Conservation (phyloP, 148 eudicot species). For the Spergularia bocconei region DNA sequence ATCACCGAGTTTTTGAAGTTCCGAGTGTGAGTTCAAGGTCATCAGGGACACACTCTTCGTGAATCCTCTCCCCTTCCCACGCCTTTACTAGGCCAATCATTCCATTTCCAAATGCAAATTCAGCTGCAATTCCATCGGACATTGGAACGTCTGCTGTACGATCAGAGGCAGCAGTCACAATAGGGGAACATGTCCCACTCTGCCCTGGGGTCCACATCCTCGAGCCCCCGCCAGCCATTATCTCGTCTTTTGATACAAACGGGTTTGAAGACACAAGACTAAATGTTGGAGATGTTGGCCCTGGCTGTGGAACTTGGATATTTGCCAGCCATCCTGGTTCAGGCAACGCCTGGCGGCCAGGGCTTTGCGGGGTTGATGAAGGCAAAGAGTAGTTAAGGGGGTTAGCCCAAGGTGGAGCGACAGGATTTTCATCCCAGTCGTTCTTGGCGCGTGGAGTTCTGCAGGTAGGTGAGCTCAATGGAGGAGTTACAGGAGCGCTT, state of each 20-base stretch:
- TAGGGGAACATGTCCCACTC: constrained; percentile 92
- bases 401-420: constrained; percentile 56
- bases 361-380: constrained; percentile 79
- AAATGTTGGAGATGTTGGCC: constrained; percentile 80
- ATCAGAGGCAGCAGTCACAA: constrained; percentile 57
- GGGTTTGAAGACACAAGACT: constrained; percentile 81
- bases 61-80: constrained; percentile 96
- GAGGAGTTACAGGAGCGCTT: constrained; percentile 97
- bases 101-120: constrained; percentile 84
- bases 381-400: constrained; percentile 55
- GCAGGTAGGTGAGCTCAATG: constrained; percentile 81
- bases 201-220: constrained; percentile 98
- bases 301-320: constrained; percentile 62
- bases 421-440: constrained; percentile 55
- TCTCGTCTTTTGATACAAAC: constrained; percentile 61
- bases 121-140: constrained; percentile 78
- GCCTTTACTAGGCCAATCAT: constrained; percentile 62
- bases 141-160: constrained; percentile 74
- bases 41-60: constrained; percentile 91
- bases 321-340: constrained; percentile 79
- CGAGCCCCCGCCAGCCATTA: constrained; percentile 57
- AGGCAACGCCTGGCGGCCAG: constrained; percentile 60
- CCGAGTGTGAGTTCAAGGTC: constrained; percentile 95
- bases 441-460: constrained; percentile 70
- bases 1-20: constrained; percentile 58